Base-by-base conservation (phyloP, 2,329 filamentous ascomycete species). In the Ophidiomyces ophidiicola region DNA sequence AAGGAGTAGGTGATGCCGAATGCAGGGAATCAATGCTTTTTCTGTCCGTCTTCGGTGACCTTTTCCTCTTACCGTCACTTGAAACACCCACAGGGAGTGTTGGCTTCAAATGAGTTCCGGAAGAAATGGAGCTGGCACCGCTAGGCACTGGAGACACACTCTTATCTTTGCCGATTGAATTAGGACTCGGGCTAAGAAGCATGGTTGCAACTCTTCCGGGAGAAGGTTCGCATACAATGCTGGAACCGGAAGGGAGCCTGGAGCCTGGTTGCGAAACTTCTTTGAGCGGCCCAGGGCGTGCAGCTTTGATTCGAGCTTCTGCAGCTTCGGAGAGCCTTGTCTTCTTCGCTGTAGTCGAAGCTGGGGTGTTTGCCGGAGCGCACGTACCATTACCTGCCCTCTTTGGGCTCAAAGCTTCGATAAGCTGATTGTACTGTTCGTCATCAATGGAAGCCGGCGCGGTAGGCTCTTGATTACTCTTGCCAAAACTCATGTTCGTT, bases 391-490 rank as follows among this genome's bases (percentile, higher is more conserved):
- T 51, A 8, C 45, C 36, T 4, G 46, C 45, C 12, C 48, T 53
- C 36, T 59, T 60, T 1, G 60, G 57, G 17, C 57, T 58, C n/a
- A 63, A 45, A 10, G 56, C 50, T 36, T 63, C 51, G 17, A 62
- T 52, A 10, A 64, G 48, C 39, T 54, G 53, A 40, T 49, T 56
- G 33, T 55, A 62, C 37, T 55, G 55, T 23, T 61, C 61, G 19
- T 62, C 58, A 30, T 60, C 54, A 18, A 57, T 52, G 2, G 53
- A 50, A 15, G 51, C 51, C 21, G 48, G 42, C 24, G 57, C 50
- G 36, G 55, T 62, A 12, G 59, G 54, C 17, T 61, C 56, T 38
- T 62, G 61, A 47, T 60, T 64, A n/a, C n/a, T n/a, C 41, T 63
- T 61, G 39, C 59, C 58, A 34, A 60, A 59, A 42, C 60, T 64